Evolutionary conservation across 2,329 filamentous ascomycete species (phyloP).

Genomic region (Fusarium mangiferae): DNA sequence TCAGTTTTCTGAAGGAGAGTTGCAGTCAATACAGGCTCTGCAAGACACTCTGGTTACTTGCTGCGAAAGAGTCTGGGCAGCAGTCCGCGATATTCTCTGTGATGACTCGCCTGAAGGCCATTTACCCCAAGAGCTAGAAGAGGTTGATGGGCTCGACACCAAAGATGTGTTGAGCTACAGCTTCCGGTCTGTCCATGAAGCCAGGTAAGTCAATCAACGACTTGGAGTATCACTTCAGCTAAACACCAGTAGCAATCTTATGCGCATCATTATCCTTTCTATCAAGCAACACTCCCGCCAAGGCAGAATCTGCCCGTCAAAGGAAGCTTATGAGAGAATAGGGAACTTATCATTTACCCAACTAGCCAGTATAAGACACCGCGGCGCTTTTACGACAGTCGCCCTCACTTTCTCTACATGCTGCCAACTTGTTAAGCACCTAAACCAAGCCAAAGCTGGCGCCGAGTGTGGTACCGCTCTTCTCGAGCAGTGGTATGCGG

Average conservation of each 20-base stretch:
- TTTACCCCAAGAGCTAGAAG: constrained; percentile 79
- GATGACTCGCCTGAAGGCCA: constrained; percentile 95
- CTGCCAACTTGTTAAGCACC: constrained; percentile 72
- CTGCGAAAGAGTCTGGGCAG: constrained; percentile 78
- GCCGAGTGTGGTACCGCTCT: constrained; percentile 52
- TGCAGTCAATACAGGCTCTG: constrained; percentile 51
- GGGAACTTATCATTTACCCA: constrained; percentile 84
- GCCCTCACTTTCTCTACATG: constrained; percentile 86
- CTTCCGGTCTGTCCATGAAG: constrained; percentile 94
- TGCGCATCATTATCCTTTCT: constrained; percentile 70
- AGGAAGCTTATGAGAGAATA: constrained; percentile 69
- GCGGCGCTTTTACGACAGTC: constrained; percentile 93
- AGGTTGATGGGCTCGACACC: constrained; percentile 76
- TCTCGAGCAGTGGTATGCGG: constrained; percentile 77
- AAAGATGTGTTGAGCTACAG: constrained; percentile 95
- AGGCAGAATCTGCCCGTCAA: constrained; percentile 59
- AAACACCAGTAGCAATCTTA: constrained; percentile 68
- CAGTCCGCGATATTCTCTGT: constrained; percentile 82
- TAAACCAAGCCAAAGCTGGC: constrained; percentile 46
- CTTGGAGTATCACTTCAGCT: background rate
- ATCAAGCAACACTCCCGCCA: constrained; percentile 58
- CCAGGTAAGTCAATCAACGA: constrained; percentile 67
- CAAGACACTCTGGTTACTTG: constrained; percentile 67
- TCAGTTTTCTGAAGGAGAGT: constrained; percentile 51
- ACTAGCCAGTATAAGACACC: constrained; percentile 83